Evolutionary conservation across 2,329 filamentous ascomycete genomes (phyloP), one percentile per base, ranked within the genome.

Genomic region (Aspergillus quadricinctus): DNA sequence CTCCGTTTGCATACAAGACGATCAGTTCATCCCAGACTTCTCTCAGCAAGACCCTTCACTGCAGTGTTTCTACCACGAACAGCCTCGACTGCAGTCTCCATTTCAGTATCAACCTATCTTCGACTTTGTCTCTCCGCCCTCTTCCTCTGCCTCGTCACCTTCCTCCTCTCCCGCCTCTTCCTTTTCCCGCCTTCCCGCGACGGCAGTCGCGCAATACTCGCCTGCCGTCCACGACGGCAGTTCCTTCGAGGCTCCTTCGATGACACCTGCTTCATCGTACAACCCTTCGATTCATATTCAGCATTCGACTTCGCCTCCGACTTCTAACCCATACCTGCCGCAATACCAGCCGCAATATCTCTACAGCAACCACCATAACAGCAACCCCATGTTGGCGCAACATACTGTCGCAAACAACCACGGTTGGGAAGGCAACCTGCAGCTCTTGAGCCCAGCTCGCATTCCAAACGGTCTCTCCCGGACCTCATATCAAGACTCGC

Each of bases 341-440:
- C 67, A 72, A 60, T 69, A 71, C 51, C 64, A 66, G 59, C 66
- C 55, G 52, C 58, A 57, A 28, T 62, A 64, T 48, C 49, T 65
- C 51, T 61, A 60, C 57, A 53, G 69, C 50, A 67, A 64, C 50
- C 51, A 65, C 53, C 59, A 60, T 57, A 52, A 69, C 51, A 67
- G 66, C 58, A 65, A 66, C 49, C 66, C 71, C 57, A 76, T 77
- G 74, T 69, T 76, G 66, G 65, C 74, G 49, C 73, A 74, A 66
- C 71, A 75, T 41, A 65, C 67, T 43, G 59, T 71, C 52, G 56
- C 67, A 52, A 65, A 65, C 62, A 72, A 67, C 58, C 68, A 71
- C 61, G 64, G 66, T 53, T 73, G 71, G 69, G 67, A 73, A 46
- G 63, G 66, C 61, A 72, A 72, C 60, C 29, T 71, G 56, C 72